Conservation (phyloP, 768 basidiomycete genomes). For the Mycena leptocephala region DNA sequence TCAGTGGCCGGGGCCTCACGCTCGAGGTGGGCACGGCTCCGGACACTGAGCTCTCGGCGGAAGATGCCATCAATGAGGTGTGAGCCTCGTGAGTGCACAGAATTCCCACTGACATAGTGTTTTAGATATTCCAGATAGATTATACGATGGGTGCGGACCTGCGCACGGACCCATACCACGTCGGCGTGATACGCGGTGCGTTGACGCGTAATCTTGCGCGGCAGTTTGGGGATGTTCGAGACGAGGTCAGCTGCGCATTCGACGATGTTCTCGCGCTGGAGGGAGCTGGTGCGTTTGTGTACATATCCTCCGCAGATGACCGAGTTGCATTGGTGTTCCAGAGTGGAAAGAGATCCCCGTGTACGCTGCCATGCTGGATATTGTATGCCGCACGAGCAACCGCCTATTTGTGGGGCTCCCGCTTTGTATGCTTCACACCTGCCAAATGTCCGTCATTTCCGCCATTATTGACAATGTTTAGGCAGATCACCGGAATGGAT, state of each 20-base stretch:
- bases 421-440: not conserved
- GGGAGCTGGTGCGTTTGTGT: not conserved
- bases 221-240: conserved; percentile 43
- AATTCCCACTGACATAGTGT: not conserved
- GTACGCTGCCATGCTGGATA: not conserved
- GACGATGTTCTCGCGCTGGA: not conserved
- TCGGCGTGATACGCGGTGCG: conserved; percentile 43
- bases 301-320: not conserved
- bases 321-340: not conserved
- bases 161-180: conserved; percentile 40
- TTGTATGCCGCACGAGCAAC: not conserved
- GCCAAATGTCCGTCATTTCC: not conserved
- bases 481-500: not conserved
- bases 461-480: not conserved
- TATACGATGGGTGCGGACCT: conserved; percentile 52
- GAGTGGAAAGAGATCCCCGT: not conserved
- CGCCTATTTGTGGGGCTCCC: not conserved
- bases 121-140: conserved; percentile 51
- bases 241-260: conserved; percentile 36
- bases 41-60: conserved; percentile 62
- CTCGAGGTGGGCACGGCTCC: conserved; percentile 65
- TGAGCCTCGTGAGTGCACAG: conserved; percentile 13
- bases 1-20: conserved; percentile 56
- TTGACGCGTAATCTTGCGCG: conserved; percentile 47
- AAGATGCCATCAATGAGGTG: conserved; percentile 59